Base-by-base conservation (phyloP, 2,329 filamentous ascomycete genomes). In the Zymoseptoria ardabiliae region DNA sequence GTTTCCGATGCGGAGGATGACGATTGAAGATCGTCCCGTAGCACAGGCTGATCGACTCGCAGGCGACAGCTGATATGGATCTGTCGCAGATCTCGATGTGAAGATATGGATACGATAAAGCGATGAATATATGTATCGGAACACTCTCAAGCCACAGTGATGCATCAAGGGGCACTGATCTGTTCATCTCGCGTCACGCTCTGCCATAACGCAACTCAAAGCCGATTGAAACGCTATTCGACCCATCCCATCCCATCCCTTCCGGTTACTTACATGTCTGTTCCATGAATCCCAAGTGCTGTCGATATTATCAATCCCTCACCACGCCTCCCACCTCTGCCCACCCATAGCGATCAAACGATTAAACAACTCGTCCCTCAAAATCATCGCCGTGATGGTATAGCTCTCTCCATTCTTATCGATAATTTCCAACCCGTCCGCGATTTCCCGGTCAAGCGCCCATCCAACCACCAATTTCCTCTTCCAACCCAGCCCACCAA, bases 261-360 rank as follows among this genome's bases (percentile, higher is more conserved):
- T 28, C 2, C 25, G 25, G 4, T 28, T 28, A 28, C 21, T n/a
- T 22, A 1, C 51, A 53, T 30, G 51, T 28, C 51, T 53, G 51
- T 53, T 23, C 19, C 51, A 53, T 53, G 51, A 4, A 3, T 53
- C 22, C 17, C 51, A 53, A 53, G 25, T 6, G 50, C 57, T 62
- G 58, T 60, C 58, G 62, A 58, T 60, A 53, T 60, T 41, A 53
- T 55, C 45, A 49, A 5, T 30, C 20, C 17, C 23, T 61, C 68
- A 93, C 85, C 84, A 90, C 58, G 82, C 81, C 77, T 91, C 88
- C 90, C 90, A 94, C 79, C 91, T 91, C 79, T 94, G 89, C 13
- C 81, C 81, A 1, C 89, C 89, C 75, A 93, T 89, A 2, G 88
- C 84, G 59, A 91, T 76, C 58, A 93, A 71, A 17, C 90, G 83